phyloP scores from a whole-genome alignment of 148 eudicot species.

The Pouteria glomerata region DNA sequence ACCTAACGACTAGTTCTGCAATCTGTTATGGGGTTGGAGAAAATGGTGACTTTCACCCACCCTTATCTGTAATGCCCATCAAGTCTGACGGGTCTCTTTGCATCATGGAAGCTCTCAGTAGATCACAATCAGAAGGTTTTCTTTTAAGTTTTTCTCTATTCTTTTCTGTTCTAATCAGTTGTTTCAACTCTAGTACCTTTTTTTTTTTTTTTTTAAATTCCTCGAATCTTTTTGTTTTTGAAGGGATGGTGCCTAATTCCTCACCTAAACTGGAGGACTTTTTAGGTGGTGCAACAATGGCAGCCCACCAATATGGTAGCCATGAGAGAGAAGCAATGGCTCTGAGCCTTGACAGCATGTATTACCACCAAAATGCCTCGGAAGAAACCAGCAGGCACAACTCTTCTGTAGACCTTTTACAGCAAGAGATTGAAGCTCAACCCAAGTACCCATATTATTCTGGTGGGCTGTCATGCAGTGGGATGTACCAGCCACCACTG shows the following conservation, averaged over 20 bases:
- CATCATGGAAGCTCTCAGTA: conserved; percentile 39
- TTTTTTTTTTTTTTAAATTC: background rate
- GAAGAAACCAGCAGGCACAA: conserved; percentile 10
- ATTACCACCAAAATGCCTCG: conserved; percentile 32
- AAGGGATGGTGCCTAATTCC: conserved; percentile 52
- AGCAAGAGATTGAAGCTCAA: conserved; percentile 11
- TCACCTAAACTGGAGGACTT: conserved; percentile 84
- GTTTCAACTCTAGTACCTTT: too few species aligned
- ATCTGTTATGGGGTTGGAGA: conserved; percentile 45
- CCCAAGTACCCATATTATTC: conserved; percentile 23
- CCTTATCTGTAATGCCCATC: conserved; percentile 72
- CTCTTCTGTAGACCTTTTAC: conserved; percentile 11
- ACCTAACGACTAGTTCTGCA: conserved; percentile 27
- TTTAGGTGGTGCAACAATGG: conserved; percentile 64
- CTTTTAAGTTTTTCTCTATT: background rate
- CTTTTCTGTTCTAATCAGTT: background rate
- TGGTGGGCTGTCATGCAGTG: conserved; percentile 16
- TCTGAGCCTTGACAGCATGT: conserved; percentile 51
- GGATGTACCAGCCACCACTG: conserved; percentile 18
- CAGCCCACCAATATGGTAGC: conserved; percentile 31
- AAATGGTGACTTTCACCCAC: conserved; percentile 31
- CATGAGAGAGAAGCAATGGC: conserved; percentile 31
- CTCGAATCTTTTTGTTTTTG: background rate
- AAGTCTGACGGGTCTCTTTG: conserved; percentile 87
- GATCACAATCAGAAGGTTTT: conserved; percentile 54